These are phyloP conservation scores for Spathaspora passalidarum DNA, from an alignment of 805 yeast genomes.

Conservation along the genomic window DNA sequence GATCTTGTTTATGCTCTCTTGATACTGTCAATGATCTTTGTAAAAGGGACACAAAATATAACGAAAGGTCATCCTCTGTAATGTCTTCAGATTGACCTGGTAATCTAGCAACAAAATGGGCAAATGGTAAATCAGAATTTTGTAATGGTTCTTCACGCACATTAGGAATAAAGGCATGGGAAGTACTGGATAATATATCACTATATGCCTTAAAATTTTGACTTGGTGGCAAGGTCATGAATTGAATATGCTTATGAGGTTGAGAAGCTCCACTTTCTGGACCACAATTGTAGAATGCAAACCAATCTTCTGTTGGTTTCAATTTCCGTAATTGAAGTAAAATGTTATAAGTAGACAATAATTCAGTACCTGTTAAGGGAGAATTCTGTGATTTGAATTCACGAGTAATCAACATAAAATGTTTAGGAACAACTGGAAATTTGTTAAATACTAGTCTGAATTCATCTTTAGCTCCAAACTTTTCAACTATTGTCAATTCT, in stretches of 20 bases:
- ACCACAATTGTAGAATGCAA: slow-evolving; percentile 90
- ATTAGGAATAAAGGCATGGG: slow-evolving; percentile 51
- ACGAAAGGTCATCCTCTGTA: slow-evolving; percentile 56
- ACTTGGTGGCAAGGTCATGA: slow-evolving; percentile 61
- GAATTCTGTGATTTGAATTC: slow-evolving; percentile 68
- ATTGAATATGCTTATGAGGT: slow-evolving; percentile 89
- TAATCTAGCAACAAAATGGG: slow-evolving; percentile 76
- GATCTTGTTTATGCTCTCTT: slow-evolving; percentile 46
- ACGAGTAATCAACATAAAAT: slow-evolving; percentile 75
- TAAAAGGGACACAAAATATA: slow-evolving; percentile 69
- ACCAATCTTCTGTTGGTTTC: slow-evolving; percentile 44
- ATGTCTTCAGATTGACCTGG: slow-evolving; percentile 33
- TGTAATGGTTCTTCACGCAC: slow-evolving; percentile 57
- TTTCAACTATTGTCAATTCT: slow-evolving; percentile 58
- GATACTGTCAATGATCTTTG: slow-evolving; percentile 67
- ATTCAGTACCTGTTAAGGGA: slow-evolving; percentile 70
- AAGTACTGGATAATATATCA: slow-evolving; percentile 40
- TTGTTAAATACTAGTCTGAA: slow-evolving; percentile 73
- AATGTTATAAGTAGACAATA: slow-evolving; percentile 55
- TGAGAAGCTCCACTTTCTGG: slow-evolving; percentile 91
- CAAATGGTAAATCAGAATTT: slow-evolving; percentile 63
- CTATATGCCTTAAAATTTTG: slow-evolving; percentile 54
- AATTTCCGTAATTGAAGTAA: slow-evolving; percentile 45
- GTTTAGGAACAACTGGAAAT: slow-evolving; percentile 79
- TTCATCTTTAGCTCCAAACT: slow-evolving; percentile 50